Evolutionary conservation across 2,329 filamentous ascomycete species (phyloP), one percentile per base, ranked within the genome.

Genomic region (Lojkania enalia): DNA sequence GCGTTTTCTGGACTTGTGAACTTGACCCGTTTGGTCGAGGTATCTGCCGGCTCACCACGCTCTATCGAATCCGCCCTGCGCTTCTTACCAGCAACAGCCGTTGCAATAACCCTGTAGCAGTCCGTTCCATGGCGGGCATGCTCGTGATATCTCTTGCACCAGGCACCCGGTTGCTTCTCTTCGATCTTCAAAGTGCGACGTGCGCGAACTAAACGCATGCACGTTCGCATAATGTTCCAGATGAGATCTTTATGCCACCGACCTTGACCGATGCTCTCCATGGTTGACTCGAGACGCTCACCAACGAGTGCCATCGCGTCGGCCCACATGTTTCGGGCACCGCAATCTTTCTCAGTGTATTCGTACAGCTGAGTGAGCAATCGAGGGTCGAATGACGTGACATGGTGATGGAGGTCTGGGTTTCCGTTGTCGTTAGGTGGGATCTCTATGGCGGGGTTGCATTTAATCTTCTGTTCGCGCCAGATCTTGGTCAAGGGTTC

Each of bases 71-170:
- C n/a, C n/a, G n/a, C n/a, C n/a, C n/a, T n/a, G n/a, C n/a, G n/a
- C n/a, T n/a, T n/a, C n/a, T n/a, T n/a, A n/a, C n/a, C n/a, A n/a
- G n/a, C n/a, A n/a, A n/a, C n/a, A n/a, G n/a, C n/a, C n/a, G n/a
- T n/a, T n/a, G n/a, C n/a, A n/a, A n/a, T n/a, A n/a, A n/a, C n/a
- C n/a, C n/a, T n/a, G 46, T 67, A 67, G 39, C 65, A 69, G n/a
- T 23, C 36, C 31, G 30, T 1, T 0, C 48, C 54, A 21, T 54
- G 29, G 48, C 51, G 58, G 1, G 4, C 32, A 49, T 69, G 65
- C 44, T 62, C 50, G 37, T 69, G 65, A 21, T 69, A 69, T 7
- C 62, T 46, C 23, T 48, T 44, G 35, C 65, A 69, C 65, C 65
- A 69, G 6, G 52, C 52, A 1, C 54, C 57, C 37, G 62, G 53